Conservation (phyloP, 1,284 basidiomycete genomes). For the Xanthoconium separans region DNA sequence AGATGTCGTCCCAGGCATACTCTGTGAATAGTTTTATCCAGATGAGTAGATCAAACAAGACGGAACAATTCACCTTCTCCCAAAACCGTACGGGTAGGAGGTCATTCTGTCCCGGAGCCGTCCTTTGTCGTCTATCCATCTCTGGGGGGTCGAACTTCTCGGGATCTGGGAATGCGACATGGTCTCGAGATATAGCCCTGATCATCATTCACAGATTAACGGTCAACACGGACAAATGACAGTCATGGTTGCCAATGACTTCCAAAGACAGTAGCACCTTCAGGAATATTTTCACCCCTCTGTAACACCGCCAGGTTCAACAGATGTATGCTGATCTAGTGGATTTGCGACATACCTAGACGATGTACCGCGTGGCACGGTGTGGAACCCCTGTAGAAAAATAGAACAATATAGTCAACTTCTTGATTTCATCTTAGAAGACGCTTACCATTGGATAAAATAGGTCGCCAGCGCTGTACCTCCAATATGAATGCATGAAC, state of each 20-base stretch:
- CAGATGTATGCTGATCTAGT: no score
- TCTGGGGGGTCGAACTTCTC: slow-evolving; percentile 56
- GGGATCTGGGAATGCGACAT: slow-evolving; percentile 55
- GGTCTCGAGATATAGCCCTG: slow-evolving; percentile 55
- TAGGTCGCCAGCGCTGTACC: slow-evolving; percentile 62
- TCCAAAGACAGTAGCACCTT: slow-evolving; percentile 55
- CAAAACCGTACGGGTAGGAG: slow-evolving; percentile 60
- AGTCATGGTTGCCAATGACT: slow-evolving; percentile 31
- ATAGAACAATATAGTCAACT: background rate
- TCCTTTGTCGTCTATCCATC: slow-evolving; percentile 54
- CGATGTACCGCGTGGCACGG: slow-evolving; percentile 55
- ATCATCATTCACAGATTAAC: background rate
- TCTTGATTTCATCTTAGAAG: background rate
- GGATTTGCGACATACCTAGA: slow-evolving; percentile 44
- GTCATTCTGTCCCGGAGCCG: slow-evolving; percentile 47
- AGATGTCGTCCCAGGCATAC: slow-evolving; percentile 22
- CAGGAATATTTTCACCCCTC: slow-evolving; percentile 56
- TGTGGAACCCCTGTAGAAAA: slow-evolving; percentile 47
- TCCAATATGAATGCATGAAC: slow-evolving; percentile 62
- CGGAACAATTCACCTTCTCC: slow-evolving; percentile 43
- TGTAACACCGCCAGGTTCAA: slow-evolving; percentile 20
- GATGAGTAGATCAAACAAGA: background rate
- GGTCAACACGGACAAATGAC: background rate
- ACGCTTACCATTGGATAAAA: slow-evolving; percentile 45
- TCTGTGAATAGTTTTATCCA: slow-evolving; percentile 1